Conservation (phyloP, 164 flowering plant genomes). For the Houttuynia cordata region DNA sequence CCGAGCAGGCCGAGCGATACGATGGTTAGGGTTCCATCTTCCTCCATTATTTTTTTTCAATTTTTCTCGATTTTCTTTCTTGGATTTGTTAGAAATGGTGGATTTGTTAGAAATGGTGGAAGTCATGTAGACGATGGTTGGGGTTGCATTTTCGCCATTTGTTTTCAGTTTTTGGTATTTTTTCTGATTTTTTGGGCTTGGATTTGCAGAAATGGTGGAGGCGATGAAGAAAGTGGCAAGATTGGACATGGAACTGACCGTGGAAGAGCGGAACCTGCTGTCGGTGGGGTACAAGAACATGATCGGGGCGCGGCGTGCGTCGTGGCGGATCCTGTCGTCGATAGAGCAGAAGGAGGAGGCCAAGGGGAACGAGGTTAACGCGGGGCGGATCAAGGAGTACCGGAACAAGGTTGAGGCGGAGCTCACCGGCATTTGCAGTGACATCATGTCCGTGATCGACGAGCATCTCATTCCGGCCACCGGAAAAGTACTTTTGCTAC, state of each 20-base stretch:
- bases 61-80: too few relatives aligned
- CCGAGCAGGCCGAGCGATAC: constrained; percentile 23
- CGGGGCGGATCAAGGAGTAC: constrained; percentile 44
- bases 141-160: too few relatives aligned
- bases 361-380: constrained; percentile 44
- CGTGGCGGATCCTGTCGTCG: constrained; percentile 58
- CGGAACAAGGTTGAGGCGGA: constrained; percentile 47
- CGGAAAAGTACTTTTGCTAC: too few relatives aligned
- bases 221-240: constrained; percentile 51
- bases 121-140: too few relatives aligned
- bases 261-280: constrained; percentile 52
- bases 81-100: too few relatives aligned
- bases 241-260: constrained; percentile 47
- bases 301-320: constrained; percentile 52
- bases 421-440: constrained; percentile 35
- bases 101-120: too few relatives aligned
- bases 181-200: not conserved
- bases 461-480: constrained; percentile 69
- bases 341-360: constrained; percentile 63
- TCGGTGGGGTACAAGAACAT: constrained; percentile 65
- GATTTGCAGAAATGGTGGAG: constrained; percentile 56
- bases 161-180: not conserved
- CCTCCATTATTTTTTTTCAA: not conserved
- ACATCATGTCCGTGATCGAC: constrained; percentile 53
- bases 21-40: constrained; percentile 8